Base-by-base conservation (phyloP, 257 asterid genomes). In the Lithospermum erythrorhizon region DNA sequence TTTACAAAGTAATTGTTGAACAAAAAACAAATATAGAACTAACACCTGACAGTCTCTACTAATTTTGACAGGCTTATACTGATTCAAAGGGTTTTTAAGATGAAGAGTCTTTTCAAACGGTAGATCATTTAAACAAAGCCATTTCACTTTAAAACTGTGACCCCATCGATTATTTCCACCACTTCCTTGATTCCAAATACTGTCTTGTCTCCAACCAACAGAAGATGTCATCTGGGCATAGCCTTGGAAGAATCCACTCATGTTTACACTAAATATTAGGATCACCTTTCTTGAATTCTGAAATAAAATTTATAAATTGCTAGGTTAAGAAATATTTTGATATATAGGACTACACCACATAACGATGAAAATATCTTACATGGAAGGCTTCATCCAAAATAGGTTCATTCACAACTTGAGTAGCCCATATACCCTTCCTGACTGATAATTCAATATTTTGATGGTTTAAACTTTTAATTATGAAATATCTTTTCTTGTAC, bases 231-330 rank as follows among this genome's bases (percentile, higher is more conserved):
- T 90, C 78, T 90, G 80, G 58, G 96, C 98, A 69, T 90, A 90
- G n/a, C 98, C 98, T 90, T 90, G 98, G 83, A 90, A 90, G 87
- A 78, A 87, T 41, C 95, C 94, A 79, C 98, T 90, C 94, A 77
- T 78, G 84, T 90, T 90, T 83, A 90, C 98, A 77, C 98, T 90
- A 77, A 87, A 90, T 73, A 90, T 85, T 68, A 90, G 83, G 81
- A 90, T 87, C 62, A 90, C 98, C 82, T 86, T 90, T 75, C 89
- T 80, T 71, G 95, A 83, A 72, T 77, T 90, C 98, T 90, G 95
- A 86, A 67, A 67, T 74, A 7, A 64, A n/a, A 59, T 2, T 35
- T 16, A 57, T 67, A 52, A 49, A 48, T 59, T 24, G 22, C 29
- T 55, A 70, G 48, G 32, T 52, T 21, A 58, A 24, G 18, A 14